Evolutionary conservation across 2,329 filamentous ascomycete genomes (phyloP), one percentile per base, ranked within the genome.

Genomic region (Clarireedia homoeocarpa): DNA sequence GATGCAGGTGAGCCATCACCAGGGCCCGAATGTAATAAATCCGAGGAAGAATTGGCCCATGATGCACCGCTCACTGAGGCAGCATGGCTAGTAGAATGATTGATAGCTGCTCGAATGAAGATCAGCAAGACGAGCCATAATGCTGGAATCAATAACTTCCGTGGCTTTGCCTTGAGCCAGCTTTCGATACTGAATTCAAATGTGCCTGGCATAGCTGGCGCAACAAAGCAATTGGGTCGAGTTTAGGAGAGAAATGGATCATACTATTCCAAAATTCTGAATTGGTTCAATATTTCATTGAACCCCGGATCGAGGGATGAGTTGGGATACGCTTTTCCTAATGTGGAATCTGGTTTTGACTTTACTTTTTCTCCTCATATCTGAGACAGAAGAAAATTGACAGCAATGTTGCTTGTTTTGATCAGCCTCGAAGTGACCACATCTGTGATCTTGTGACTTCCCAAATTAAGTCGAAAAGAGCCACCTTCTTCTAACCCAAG

Each of bases 91-190:
- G 23, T n/a, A 30, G 45, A 44, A 36, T 56, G 49, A 2, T 17
- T 47, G 44, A 53, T 15, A 6, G 50, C 51, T 14, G 45, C 48
- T 24, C 51, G 42, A 5, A 54, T 17, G n/a, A 57, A 54, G 1
- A 52, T 49, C 15, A 57, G 27, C 1, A 54, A 20, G 1, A 30
- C 44, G 20, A 54, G 36, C 45, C 46, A 57, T 15, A 57, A 12
- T 6, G 45, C 12, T 15, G 55, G 51, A 17, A 56, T 17, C 5
- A 57, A 24, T 4, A 52, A 9, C 39, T 54, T 57, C 15, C 50
- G 55, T 44, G 38, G 38, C 46, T 54, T 57, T 23, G 30, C 30
- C 24, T 54, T 57, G 15, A 53, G 50, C 20, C 54, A 27, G 10
- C 51, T 53, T 30, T 54, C 51, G 15, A 27, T 42, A 17, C 40